Base-by-base conservation (phyloP, 768 basidiomycete genomes). In the Clavaria fumosa region DNA sequence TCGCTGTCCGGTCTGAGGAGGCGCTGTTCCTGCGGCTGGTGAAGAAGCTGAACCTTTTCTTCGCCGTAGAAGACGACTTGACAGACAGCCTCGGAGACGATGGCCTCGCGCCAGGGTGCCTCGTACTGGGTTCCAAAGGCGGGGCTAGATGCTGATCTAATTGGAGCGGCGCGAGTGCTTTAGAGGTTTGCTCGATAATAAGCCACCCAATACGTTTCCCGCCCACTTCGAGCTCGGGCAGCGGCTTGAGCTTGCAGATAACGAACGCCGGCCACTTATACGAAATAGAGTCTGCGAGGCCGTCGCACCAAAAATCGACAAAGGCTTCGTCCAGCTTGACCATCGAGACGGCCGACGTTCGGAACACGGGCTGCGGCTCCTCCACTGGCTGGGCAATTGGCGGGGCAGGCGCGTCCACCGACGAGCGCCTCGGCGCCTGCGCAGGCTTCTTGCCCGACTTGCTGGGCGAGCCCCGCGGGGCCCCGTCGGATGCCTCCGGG, bases 261-360 rank as follows among this genome's bases (percentile, higher is more conserved):
- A 78, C 67, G 45, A 84, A 81, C 4, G 64, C 57, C 9, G 80
- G 81, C 80, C 76, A 83, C 30, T 58, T 53, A 1, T 63, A 53
- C 0, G 77, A 60, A 40, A 82, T 66, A 12, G 78, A 72, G 47
- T 86, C 82, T 11, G 75, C 57, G 22, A 84, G 50, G 2, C 79
- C 68, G 48, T 86, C 82, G 35, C 64, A 68, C 80, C 81, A 85
- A 50, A 83, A 83, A 53, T 86, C 82, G 38, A 84, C 57, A 52
- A 86, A 85, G 1, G 81, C 79, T 47, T 85, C 82, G 47, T 86
- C 83, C 7, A 86, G 49, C 42, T 72, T 66, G n/a, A 75, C 56
- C 23, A 70, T 45, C 10, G 62, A 56, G 7, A 76, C 53, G 6
- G 56, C 48, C 40, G 22, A 50, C 43, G 34, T 59, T 62, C n/a